A percentile compares a stretch with the other conserved stretches of the same genome.
Conservation (phyloP, 1,284 basidiomycete genomes). For the Fomitopsis pinicola region DNA sequence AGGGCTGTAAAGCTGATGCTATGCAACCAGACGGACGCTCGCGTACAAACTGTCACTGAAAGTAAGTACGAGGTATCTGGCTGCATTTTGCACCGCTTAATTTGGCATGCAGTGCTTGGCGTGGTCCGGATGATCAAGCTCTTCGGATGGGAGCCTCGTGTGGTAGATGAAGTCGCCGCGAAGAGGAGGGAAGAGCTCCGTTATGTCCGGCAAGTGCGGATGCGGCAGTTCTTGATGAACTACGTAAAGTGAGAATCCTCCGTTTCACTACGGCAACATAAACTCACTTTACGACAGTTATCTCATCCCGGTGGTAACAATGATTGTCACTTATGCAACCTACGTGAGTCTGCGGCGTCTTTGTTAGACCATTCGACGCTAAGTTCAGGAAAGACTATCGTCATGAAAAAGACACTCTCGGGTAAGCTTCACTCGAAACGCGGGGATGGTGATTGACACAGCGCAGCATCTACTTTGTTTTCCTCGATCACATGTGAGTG, state of each 20-base stretch:
- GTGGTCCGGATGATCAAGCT: constrained; percentile 36
- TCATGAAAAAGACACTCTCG: constrained; percentile 29
- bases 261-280: not conserved
- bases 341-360: constrained; percentile 31
- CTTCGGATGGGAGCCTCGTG: constrained; percentile 50
- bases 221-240: constrained; percentile 32
- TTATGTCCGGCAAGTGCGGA: constrained; percentile 37
- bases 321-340: constrained; percentile 63
- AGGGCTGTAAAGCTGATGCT: not conserved
- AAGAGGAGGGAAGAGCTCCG: constrained; percentile 54
- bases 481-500: constrained; percentile 35
- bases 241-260: constrained; percentile 26
- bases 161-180: constrained; percentile 36
- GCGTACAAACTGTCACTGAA: constrained; percentile 33
- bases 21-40: constrained; percentile 33
- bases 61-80: not conserved
- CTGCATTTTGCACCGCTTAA: not conserved
- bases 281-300: constrained; percentile 28
- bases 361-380: not conserved
- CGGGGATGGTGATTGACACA: not conserved
- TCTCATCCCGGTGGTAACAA: constrained; percentile 62
- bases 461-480: constrained; percentile 33
- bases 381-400: constrained; percentile 25
- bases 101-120: not conserved
- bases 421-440: constrained; percentile 21